Base-by-base conservation (phyloP, 2,329 filamentous ascomycete genomes). In the Hymenoscyphus fraxineus region DNA sequence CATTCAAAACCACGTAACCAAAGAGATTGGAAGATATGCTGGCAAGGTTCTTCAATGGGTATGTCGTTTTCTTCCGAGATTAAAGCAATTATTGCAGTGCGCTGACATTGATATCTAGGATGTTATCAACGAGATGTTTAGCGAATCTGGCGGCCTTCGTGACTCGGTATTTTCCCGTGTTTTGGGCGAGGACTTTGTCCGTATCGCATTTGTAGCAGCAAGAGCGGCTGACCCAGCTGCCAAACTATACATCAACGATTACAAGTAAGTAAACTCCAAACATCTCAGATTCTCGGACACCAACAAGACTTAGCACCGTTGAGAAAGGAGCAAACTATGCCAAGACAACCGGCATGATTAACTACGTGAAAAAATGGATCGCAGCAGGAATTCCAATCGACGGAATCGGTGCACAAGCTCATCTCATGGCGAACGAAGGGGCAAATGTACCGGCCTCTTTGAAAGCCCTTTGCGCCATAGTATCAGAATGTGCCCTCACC, bases 201-300 rank as follows among this genome's bases (percentile, higher is more conserved):
- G 80, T 27, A 87, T 89, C 70, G 88, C 88, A 55, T 92, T 91
- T 77, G 80, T 83, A 62, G 84, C 88, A 15, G 89, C 89, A 27
- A 83, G 84, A 58, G 80, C 80, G 12, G 88, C 86, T 13, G 88
- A 91, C 74, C 87, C 88, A 2, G 69, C 76, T 64, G 87, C 85
- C 3, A 88, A 87, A 77, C 80, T 91, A 57, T 92, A 89, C 80
- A 89, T 91, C 78, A 92, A 91, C 77, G 88, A 91, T 75, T 84
- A 81, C 77, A 89, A 88, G 66, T 68, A 66, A 13, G 54, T 60
- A 6, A 22, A 35, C 3, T 59, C 19, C 40, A 13, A 44, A 1
- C 41, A 27, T 63, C 19, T 41, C 27, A 16, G 27, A n/a, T 6
- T 32, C 22, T 22, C 22, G 9, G 15, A 10, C 0, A 27, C 44